Conservation (phyloP, 1,139 yeast genomes). For the Suhomyces panamericanus region DNA sequence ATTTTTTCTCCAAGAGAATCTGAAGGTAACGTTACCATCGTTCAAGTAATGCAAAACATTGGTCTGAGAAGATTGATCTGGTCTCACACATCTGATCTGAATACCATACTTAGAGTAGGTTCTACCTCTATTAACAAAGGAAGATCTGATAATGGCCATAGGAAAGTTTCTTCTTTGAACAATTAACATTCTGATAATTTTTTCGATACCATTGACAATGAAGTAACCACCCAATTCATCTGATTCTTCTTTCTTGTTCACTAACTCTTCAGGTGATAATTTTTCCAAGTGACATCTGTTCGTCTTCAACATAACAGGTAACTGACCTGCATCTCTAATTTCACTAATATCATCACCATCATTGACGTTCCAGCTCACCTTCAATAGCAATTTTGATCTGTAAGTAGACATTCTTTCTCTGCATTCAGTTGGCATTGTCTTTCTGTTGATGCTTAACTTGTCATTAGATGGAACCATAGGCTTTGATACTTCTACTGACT, state of each 20-base stretch:
- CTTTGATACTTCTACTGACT: slow-evolving; percentile 80
- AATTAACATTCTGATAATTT: slow-evolving; percentile 92
- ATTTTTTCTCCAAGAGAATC: slow-evolving; percentile 96
- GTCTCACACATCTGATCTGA: slow-evolving; percentile 90
- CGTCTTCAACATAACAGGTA: slow-evolving; percentile 88
- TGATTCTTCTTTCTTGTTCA: slow-evolving; percentile 78
- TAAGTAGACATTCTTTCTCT: slow-evolving; percentile 86
- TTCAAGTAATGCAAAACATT: slow-evolving; percentile 92
- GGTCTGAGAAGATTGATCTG: slow-evolving; percentile 96
- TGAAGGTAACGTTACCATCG: slow-evolving; percentile 94
- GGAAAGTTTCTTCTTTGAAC: slow-evolving; percentile 98
- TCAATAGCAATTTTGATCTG: slow-evolving; percentile 71
- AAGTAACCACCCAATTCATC: slow-evolving; percentile 98
- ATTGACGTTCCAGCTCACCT: slow-evolving; percentile 82
- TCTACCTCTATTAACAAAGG: slow-evolving; percentile 92
- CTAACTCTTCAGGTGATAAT: slow-evolving; percentile 78
- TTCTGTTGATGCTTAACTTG: slow-evolving; percentile 76
- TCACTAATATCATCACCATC: slow-evolving; percentile 81
- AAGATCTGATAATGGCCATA: slow-evolving; percentile 95
- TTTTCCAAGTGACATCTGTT: slow-evolving; percentile 90
- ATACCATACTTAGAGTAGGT: slow-evolving; percentile 88
- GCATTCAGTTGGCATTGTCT: slow-evolving; percentile 83
- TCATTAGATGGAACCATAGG: slow-evolving; percentile 77
- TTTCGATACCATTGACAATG: slow-evolving; percentile 94
- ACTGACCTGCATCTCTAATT: slow-evolving; percentile 85